Percentiles rank a stretch among this genome's conserved stretches.
Evolutionary conservation across 371 early-diverging fungal genomes (phyloP).

Genomic region (Haplosporangium sp.): DNA sequence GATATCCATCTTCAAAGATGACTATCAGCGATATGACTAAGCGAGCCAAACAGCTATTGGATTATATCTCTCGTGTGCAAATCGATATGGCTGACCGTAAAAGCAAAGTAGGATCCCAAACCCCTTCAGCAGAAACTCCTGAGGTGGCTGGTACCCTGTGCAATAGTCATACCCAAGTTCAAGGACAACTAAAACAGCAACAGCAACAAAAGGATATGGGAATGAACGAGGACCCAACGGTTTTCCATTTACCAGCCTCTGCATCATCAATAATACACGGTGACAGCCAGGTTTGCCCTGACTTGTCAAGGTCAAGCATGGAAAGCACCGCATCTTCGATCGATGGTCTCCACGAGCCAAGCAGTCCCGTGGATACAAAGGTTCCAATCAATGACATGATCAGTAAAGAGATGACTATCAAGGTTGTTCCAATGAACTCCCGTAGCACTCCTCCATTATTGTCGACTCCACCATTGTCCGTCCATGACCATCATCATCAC

Average conservation of each 20-base stretch:
- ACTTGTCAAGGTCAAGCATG: slow-evolving; percentile 42
- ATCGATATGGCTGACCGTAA: slow-evolving; percentile 59
- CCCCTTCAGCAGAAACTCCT: not conserved
- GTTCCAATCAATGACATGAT: slow-evolving; percentile 6
- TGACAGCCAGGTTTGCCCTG: slow-evolving; percentile 47
- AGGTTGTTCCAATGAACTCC: slow-evolving; percentile 20
- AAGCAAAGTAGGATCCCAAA: slow-evolving; percentile 17
- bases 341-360: slow-evolving; percentile 29
- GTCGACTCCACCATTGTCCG: slow-evolving; percentile 40
- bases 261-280: slow-evolving; percentile 19
- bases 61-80: slow-evolving; percentile 69
- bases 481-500: slow-evolving; percentile 35
- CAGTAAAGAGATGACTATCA: slow-evolving; percentile 37
- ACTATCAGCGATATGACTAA: slow-evolving; percentile 72
- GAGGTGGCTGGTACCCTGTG: not conserved
- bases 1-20: slow-evolving; percentile 68
- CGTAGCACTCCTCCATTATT: slow-evolving; percentile 27
- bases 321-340: slow-evolving; percentile 34
- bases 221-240: slow-evolving; percentile 2
- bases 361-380: slow-evolving; percentile 29
- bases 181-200: not conserved
- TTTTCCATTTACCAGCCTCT: slow-evolving; percentile 20
- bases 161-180: not conserved
- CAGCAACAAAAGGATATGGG: not conserved
- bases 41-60: slow-evolving; percentile 69